Base-by-base conservation (phyloP, 2,329 filamentous ascomycete genomes). In the Mycosphaerella sp. region DNA sequence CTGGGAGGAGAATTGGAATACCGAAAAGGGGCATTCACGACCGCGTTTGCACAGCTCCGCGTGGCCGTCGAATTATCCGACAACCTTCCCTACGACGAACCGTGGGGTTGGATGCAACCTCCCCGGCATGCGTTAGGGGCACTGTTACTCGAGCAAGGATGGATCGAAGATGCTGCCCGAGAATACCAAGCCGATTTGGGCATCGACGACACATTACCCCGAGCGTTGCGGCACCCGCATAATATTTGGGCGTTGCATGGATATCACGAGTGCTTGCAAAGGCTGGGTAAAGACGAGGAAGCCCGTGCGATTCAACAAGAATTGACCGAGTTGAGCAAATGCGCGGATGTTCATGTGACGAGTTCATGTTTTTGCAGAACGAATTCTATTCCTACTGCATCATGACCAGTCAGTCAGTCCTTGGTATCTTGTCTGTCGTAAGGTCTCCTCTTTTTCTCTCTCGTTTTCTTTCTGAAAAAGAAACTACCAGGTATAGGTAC, bases 31-130 rank as follows among this genome's bases (percentile, higher is more conserved):
- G 78, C 84, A 1, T 86, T 85, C 60, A 48, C 43, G 4, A 3
- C 14, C 3, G 60, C 55, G 6, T 87, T 86, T 61, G 62, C 68
- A 0, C 73, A 78, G 48, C 71, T 89, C 2, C 74, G 75, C 0
- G 69, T 72, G n/a, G 77, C 84, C 0, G 79, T 86, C 31, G 60
- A 68, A 0, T 73, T 80, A 1, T 82, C 85, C 55, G 84, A 86
- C 62, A 69, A 67, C 0, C 72, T 89, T 14, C 81, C 82, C 0
- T 89, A 86, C 55, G 82, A 84, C 56, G 86, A 89, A 66, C 85
- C 86, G 0, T 88, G 85, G 84, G 84, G 83, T 0, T 89, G 85
- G 85, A 88, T 89, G 85, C 84, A 87, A 63, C 85, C 85, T 0
- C 78, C 81, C 0, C 75, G 84, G 1, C 86, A 89, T 66, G 85